Evolutionary conservation across 805 yeast species (phyloP).

Genomic region (Groenewaldozyma tartarivorans): DNA sequence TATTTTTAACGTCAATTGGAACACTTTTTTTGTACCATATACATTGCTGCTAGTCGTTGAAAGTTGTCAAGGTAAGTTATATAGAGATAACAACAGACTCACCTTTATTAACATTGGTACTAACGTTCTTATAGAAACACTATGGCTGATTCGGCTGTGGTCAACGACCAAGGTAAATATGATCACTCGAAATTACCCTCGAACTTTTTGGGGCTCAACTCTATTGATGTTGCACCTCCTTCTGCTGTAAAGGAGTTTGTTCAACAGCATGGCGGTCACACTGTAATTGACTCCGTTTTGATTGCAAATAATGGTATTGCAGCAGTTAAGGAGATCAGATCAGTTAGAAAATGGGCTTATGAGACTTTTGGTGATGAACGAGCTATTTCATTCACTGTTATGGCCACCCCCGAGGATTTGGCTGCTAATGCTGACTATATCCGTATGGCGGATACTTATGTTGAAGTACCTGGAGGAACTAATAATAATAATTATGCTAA

Average conservation of each 20-base stretch:
- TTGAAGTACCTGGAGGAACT: conserved; percentile 98
- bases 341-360: conserved; percentile 97
- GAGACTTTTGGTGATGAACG: conserved; percentile 97
- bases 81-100: no score
- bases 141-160: neutral
- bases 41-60: no score
- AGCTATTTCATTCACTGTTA: conserved; percentile 87
- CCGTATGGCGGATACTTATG: conserved; percentile 97
- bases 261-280: conserved; percentile 80
- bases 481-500: conserved; percentile 98
- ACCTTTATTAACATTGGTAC: no score
- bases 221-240: conserved; percentile 67
- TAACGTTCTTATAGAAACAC: no score
- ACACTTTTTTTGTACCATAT: no score
- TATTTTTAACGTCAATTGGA: no score
- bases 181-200: conserved; percentile 39
- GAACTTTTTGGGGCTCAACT: conserved; percentile 76
- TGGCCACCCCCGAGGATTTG: conserved; percentile 99
- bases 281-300: conserved; percentile 72
- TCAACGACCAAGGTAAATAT: conserved; percentile 7
- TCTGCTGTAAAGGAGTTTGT: conserved; percentile 73
- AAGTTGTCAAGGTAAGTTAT: no score
- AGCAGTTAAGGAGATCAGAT: conserved; percentile 96
- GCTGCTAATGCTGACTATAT: conserved; percentile 96
- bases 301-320: conserved; percentile 99